These are phyloP conservation scores for Claviceps monticola DNA, from an alignment of 2,329 filamentous ascomycete species.

Conservation along the genomic window DNA sequence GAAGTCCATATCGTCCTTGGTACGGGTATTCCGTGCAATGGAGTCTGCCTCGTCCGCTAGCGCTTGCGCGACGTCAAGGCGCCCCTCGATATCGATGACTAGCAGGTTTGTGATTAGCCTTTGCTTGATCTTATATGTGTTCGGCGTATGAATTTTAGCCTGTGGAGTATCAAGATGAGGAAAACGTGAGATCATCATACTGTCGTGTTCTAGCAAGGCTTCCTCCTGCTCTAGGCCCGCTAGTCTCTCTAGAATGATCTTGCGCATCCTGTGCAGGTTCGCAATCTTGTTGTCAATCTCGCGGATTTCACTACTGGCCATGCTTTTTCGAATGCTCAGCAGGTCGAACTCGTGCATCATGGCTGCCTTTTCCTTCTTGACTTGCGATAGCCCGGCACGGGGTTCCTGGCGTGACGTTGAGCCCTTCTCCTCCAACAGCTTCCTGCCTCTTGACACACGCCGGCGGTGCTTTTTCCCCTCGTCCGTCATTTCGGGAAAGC, in stretches of 20 bases:
- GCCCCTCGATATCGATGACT: conserved; percentile 50
- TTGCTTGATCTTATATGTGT: too few relatives aligned
- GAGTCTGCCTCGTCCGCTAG: conserved; percentile 45
- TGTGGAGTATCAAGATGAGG: not conserved
- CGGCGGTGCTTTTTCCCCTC: conserved; percentile 58
- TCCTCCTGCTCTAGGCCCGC: conserved; percentile 85
- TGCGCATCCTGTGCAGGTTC: conserved; percentile 84
- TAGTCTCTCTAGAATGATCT: conserved; percentile 76
- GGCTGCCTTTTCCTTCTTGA: conserved; percentile 67
- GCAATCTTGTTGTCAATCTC: conserved; percentile 96
- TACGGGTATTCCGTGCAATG: conserved; percentile 36
- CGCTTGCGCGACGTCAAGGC: conserved; percentile 47
- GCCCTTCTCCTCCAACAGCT: conserved; percentile 49
- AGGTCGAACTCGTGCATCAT: conserved; percentile 82
- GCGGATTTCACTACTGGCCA: conserved; percentile 90
- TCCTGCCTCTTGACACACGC: conserved; percentile 60
- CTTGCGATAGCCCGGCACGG: conserved; percentile 53
- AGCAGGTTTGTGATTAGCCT: not conserved
- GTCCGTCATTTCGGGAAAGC: conserved; percentile 58
- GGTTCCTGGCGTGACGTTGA: conserved; percentile 35
- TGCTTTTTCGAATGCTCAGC: conserved; percentile 85
- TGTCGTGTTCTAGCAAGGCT: conserved; percentile 74
- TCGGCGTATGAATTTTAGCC: not conserved
- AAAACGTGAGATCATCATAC: conserved; percentile 32
- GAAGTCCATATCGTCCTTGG: conserved; percentile 39